Evolutionary conservation across 352 stramenopile species (phyloP).

Genomic region (Phytopythium oedochilum): DNA sequence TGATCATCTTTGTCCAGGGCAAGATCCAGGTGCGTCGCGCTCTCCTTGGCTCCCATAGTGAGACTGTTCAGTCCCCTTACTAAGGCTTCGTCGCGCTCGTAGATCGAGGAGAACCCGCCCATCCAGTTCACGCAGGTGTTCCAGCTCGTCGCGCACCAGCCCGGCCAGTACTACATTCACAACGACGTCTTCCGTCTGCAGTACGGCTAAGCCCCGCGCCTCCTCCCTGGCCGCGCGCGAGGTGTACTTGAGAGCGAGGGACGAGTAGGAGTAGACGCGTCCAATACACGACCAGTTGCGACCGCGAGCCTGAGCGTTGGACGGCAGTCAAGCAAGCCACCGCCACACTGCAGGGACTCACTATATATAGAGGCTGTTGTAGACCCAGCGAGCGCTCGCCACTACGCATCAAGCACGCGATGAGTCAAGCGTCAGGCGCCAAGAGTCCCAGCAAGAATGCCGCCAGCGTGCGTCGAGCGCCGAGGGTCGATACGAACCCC

Average conservation of each 20-base stretch:
- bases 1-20: slow-evolving; percentile 96
- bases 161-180: slow-evolving; percentile 96
- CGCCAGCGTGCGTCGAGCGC: slow-evolving; percentile 1
- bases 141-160: slow-evolving; percentile 91
- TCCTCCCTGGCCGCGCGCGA: neutral
- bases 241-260: neutral
- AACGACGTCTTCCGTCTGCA: slow-evolving; percentile 98
- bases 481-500: too few relatives aligned
- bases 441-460: slow-evolving; percentile 4
- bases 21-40: slow-evolving; percentile 54
- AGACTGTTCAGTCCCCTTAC: neutral
- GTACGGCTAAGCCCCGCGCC: slow-evolving; percentile 86
- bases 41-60: neutral
- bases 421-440: neutral
- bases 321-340: neutral
- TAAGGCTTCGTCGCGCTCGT: neutral
- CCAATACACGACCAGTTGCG: slow-evolving; percentile 3
- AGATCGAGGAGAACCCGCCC: slow-evolving; percentile 93
- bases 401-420: neutral
- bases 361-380: slow-evolving; percentile 4
- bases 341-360: neutral
- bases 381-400: too few relatives aligned
- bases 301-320: neutral
- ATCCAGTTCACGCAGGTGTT: slow-evolving; percentile 98
- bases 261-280: slow-evolving; percentile 5